Base-by-base conservation (phyloP, 805 yeast species). In the Wickerhamiella sorbophila region DNA sequence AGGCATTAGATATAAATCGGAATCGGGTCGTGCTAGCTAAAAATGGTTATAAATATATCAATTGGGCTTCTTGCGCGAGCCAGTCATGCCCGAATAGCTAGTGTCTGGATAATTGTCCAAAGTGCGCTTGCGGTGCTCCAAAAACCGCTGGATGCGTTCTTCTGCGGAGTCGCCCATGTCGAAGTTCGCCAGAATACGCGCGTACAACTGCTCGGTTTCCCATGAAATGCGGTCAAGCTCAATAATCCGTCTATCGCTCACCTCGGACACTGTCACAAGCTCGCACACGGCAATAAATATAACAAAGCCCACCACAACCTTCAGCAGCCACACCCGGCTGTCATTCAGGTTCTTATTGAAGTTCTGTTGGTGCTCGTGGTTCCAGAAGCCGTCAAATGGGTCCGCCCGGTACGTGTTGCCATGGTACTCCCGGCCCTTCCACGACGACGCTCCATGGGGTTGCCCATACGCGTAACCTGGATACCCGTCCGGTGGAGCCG, bases 61-160 rank as follows among this genome's bases (percentile, higher is more conserved):
- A n/a, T n/a, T n/a, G n/a, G n/a, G n/a, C n/a, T n/a, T n/a, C n/a
- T n/a, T n/a, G n/a, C n/a, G n/a, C n/a, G n/a, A n/a, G n/a, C n/a
- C n/a, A n/a, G 37, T 34, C 31, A 40, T 21, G 16, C 37, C 34
- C 8, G 31, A 14, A 20, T 34, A 40, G 20, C 43, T 40, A 18
- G 16, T 17, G 26, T 35, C 35, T 15, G 43, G 38, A 18, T 27
- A 14, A 16, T 35, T 21, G 33, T 49, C 52, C 10, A 52, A 40
- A n/a, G 48, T 46, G 21, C 44, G 43, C 45, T 58, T 52, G 19
- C 64, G 50, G 12, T 49, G 52, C 17, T 47, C 72, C 42, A 77
- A 48, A 52, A 77, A 77, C 45, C 84, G 62, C 44, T 67, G 62
- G 20, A 76, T 65, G 31, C 82, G 61, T 2, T 73, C 69, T 38